Evolutionary conservation across 805 yeast species (phyloP), one percentile per base, ranked within the genome.

Genomic region (Monosporozyma solicola): DNA sequence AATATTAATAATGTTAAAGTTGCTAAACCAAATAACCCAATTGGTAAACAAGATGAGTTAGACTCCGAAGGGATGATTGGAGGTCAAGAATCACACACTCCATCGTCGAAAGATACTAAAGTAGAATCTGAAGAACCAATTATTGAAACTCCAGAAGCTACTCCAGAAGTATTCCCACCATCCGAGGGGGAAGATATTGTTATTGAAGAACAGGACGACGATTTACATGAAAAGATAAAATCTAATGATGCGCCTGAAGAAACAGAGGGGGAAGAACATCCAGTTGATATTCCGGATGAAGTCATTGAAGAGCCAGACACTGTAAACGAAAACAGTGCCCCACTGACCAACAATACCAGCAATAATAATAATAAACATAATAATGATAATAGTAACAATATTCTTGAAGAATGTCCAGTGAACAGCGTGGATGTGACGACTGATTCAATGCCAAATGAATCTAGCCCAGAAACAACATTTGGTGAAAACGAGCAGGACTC

Each of bases 1-100:
- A 72, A 72, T 50, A 69, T 67, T 41, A 73, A 73, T 57, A 73
- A 73, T 51, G 74, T 72, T 3, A 48, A 67, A 24, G 49, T 29
- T 5, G 20, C n/a, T 11, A 32, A 32, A 47, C 31, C 44, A 41
- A 9, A 44, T 27, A 24, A 35, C 20, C 9, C 43, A 48, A 35
- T 32, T 43, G n/a, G 51, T 37, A 49, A 25, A 33, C 24, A 16
- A 24, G 29, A 24, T 8, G 27, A 41, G 22, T 16, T 8, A 24
- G 46, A 43, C 24, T 50, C 50, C 15, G 46, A 43, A 24, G 32
- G 48, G 44, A 48, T 52, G 32, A 54, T 52, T 45, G 56, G 56
- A 22, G 68, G 59, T 13, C 70, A 71, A 1, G 46, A n/a, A 8
- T 61, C 67, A 7, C 72, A 72, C 11, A 59, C 53, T 13, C 68